phyloP scores from a whole-genome alignment of 2,329 filamentous ascomycete species.

The Pseudocercospora fuligena region DNA sequence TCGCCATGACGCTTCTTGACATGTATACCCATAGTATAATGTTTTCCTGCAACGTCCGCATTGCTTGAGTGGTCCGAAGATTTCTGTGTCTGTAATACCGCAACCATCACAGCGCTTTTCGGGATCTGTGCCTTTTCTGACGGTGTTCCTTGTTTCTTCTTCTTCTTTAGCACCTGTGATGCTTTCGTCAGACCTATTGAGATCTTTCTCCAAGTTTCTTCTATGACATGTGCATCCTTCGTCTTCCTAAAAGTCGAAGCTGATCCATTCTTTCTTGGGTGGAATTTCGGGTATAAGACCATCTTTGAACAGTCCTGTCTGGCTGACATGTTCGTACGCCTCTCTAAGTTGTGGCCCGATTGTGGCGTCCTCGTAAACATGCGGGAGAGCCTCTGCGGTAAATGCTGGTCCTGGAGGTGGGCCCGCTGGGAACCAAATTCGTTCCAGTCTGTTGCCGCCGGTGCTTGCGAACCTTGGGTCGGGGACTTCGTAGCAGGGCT shows the following conservation, averaged over 20 bases:
- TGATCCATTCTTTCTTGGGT: constrained; percentile 75
- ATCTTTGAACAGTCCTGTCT: constrained; percentile 70
- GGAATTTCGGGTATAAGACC: constrained; percentile 70
- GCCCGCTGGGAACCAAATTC: constrained; percentile 48
- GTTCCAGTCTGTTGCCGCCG: constrained; percentile 8
- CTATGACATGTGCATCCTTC: neutral
- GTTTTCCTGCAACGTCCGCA: neutral
- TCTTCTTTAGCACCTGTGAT: neutral
- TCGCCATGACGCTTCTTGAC: neutral
- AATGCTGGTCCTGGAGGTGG: constrained; percentile 55
- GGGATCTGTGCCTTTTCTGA: too few species aligned
- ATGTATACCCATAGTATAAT: neutral
- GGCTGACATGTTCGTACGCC: constrained; percentile 68
- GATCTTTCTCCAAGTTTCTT: neutral
- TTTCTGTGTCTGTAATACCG: neutral
- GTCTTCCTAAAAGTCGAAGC: constrained; percentile 33
- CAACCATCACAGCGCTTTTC: neutral
- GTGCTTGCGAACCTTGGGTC: constrained; percentile 2
- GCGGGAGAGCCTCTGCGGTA: constrained; percentile 59
- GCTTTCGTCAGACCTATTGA: neutral
- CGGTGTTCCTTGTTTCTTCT: neutral
- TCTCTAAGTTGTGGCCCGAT: constrained; percentile 58
- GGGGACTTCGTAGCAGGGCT: constrained; percentile 13
- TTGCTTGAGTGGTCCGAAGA: neutral
- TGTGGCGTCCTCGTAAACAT: constrained; percentile 61